phyloP scores from a whole-genome alignment of 345 rosid genomes.

The Corymbia maculata region DNA sequence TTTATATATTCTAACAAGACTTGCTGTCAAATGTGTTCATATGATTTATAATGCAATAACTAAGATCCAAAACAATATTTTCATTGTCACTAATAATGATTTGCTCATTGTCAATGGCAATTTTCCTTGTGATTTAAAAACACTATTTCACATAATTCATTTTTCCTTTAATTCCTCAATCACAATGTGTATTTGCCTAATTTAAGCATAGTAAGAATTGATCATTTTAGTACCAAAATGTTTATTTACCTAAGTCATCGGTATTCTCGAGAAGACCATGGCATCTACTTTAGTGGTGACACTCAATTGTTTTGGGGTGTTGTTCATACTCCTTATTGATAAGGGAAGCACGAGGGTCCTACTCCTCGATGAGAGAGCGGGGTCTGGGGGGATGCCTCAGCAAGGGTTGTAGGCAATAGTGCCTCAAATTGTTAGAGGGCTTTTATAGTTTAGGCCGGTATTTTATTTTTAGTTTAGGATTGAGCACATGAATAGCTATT shows the following conservation, averaged over 20 bases:
- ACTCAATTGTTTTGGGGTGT: neutral
- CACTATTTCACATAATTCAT: neutral
- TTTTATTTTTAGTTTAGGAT: neutral
- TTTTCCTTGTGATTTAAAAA: neutral
- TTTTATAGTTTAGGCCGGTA: neutral
- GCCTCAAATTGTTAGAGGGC: neutral
- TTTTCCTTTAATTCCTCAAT: neutral
- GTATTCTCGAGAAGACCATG: neutral
- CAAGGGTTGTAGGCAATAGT: no score
- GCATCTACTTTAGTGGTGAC: neutral
- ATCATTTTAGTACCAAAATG: neutral
- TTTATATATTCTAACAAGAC: neutral
- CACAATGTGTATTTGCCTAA: neutral
- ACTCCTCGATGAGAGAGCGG: no score
- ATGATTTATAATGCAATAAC: neutral
- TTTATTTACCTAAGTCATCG: neutral
- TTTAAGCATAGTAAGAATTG: neutral
- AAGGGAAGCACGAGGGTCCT: no score
- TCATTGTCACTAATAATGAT: neutral
- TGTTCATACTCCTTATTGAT: fast-evolving
- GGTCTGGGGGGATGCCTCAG: no score
- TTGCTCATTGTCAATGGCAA: neutral
- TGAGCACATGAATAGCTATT: neutral
- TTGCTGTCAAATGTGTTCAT: neutral
- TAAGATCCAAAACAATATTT: neutral